Base-by-base conservation (phyloP, 2,329 filamentous ascomycete species). In the Capronia americana region DNA sequence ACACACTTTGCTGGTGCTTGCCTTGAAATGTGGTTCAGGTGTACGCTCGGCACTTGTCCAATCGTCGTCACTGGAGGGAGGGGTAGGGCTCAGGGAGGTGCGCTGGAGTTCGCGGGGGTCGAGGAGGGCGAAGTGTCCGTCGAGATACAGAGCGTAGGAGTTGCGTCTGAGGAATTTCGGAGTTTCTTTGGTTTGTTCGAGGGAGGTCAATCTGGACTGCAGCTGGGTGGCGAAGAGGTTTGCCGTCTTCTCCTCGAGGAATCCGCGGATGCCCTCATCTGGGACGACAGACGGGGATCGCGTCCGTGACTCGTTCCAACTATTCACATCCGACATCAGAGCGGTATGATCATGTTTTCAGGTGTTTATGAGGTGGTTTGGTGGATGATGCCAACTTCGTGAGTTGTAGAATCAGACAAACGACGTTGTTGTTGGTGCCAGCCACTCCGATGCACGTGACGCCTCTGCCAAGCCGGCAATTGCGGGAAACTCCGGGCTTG, bases 101-200 rank as follows among this genome's bases (percentile, higher is more conserved):
- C 61, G 61, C 38, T 64, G 34, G n/a, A 64, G 61, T 17, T 64
- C 61, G 56, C 61, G 61, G 38, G 61, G 61, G 48, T 64, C 61
- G 32, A 64, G 30, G 30, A 64, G 44, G 55, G 61, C 61, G 38
- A 64, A 64, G n/a, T 64, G 61, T 11, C 55, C 61, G n/a, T 64
- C 61, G 1, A 64, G 23, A n/a, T 64, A 64, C 20, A 64, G 55
- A 20, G 30, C 26, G 55, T 64, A 64, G 32, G 61, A 64, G 55
- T 64, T 64, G 61, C 61, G 61, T 28, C 61, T 64, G 56, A 64
- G 61, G 55, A 59, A 64, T 64, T 58, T 64, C 44, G 61, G 61
- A 2, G 46, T 54, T 44, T 64, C 61, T 64, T 48, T 51, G 41
- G 54, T 64, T 64, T 64, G 55, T 59, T 64, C 34, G 32, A 64